Percentiles rank a stretch among this genome's conserved stretches.
These are phyloP conservation scores for Spathaspora hagerdaliae DNA, from an alignment of 805 yeast genomes.

Conservation along the genomic window DNA sequence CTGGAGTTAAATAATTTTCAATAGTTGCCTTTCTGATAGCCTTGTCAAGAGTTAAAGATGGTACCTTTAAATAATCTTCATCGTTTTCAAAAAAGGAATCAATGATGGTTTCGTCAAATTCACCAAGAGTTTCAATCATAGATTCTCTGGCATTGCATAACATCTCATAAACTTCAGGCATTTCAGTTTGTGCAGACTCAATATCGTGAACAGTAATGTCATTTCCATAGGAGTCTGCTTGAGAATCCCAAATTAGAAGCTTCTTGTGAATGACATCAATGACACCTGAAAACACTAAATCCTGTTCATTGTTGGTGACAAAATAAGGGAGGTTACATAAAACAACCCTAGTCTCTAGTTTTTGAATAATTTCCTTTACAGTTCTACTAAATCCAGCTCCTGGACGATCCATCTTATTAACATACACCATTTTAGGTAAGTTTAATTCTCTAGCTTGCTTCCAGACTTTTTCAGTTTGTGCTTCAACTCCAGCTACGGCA, in stretches of 20 bases:
- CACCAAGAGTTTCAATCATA: slow-evolving; percentile 78
- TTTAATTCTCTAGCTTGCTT: slow-evolving; percentile 64
- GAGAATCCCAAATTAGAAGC: slow-evolving; percentile 48
- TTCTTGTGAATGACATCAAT: slow-evolving; percentile 69
- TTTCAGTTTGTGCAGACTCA: slow-evolving; percentile 19
- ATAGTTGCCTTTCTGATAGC: slow-evolving; percentile 68
- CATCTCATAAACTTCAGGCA: slow-evolving; percentile 42
- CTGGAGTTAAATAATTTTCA: slow-evolving; percentile 59
- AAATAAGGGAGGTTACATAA: slow-evolving; percentile 78
- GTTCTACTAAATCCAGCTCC: slow-evolving; percentile 95
- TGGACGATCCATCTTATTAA: slow-evolving; percentile 93
- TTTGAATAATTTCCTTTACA: slow-evolving; percentile 74
- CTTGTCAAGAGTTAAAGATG: slow-evolving; percentile 46
- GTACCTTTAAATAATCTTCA: slow-evolving; percentile 68
- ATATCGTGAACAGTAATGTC: slow-evolving; percentile 46
- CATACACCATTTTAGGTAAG: slow-evolving; percentile 75
- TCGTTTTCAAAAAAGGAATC: slow-evolving; percentile 68
- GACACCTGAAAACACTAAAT: slow-evolving; percentile 58
- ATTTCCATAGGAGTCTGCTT: slow-evolving; percentile 43
- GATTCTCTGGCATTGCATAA: slow-evolving; percentile 62
- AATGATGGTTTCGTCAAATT: slow-evolving; percentile 71
- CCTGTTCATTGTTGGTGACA: slow-evolving; percentile 23
- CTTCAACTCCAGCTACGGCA: slow-evolving; percentile 97
- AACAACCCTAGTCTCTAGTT: slow-evolving; percentile 69
- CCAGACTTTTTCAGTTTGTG: slow-evolving; percentile 98